A percentile compares a stretch with the other conserved stretches of the same genome.
phyloP scores from a whole-genome alignment of 139 green algal species.

The Auxenochlorella pyrenoidosa region DNA sequence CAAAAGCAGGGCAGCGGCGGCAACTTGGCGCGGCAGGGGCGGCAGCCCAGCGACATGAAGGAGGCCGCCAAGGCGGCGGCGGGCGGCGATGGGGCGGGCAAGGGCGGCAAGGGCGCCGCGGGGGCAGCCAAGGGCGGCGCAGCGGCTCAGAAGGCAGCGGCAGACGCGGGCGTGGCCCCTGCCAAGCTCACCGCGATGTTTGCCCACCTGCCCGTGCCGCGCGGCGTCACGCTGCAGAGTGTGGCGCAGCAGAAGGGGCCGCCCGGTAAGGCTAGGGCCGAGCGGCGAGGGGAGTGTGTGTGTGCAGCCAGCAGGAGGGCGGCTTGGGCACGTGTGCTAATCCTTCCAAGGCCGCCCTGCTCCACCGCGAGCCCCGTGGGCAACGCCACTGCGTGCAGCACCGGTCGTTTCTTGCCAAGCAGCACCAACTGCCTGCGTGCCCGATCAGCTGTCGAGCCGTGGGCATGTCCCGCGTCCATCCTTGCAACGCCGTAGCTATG shows the following conservation, averaged over 20 bases:
- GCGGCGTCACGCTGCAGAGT: slow-evolving; percentile 37
- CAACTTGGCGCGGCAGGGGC: slow-evolving; percentile 20
- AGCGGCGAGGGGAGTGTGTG: neutral
- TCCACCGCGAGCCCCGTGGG: no score
- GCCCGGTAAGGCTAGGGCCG: neutral
- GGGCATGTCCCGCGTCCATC: no score
- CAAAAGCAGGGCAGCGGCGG: slow-evolving; percentile 27
- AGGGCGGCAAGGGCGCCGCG: neutral
- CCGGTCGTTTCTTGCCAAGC: no score
- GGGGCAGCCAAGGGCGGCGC: neutral
- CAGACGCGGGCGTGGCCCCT: neutral
- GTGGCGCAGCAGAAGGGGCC: slow-evolving; percentile 2
- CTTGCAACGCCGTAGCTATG: no score
- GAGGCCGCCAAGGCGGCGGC: neutral
- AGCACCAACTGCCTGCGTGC: no score
- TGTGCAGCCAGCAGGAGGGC: neutral
- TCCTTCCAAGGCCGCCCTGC: no score
- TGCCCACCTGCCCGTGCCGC: slow-evolving; percentile 85
- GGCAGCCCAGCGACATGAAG: neutral
- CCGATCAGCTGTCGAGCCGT: no score
- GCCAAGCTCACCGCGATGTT: slow-evolving; percentile 78
- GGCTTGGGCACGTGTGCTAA: no score
- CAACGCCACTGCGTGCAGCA: no score
- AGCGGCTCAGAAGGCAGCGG: neutral
- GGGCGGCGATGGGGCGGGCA: neutral